Conservation (phyloP, 1,284 basidiomycete genomes). For the Ustilago crameri region DNA sequence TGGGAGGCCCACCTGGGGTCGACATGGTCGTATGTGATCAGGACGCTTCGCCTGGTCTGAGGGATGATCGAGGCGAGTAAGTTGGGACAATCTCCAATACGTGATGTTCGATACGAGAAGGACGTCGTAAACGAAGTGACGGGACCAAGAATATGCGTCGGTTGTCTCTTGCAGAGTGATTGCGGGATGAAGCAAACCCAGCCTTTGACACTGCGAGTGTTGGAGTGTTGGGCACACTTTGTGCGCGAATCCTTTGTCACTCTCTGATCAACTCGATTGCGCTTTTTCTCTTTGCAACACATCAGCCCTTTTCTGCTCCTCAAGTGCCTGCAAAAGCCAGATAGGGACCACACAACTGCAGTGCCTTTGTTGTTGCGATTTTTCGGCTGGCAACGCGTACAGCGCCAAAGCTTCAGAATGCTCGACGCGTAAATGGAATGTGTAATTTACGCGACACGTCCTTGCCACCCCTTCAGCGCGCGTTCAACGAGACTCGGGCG, state of each 20-base stretch:
- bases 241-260: no score
- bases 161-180: no score
- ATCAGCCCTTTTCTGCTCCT: slow-evolving; percentile 5
- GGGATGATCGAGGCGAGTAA: no score
- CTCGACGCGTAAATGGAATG: slow-evolving; percentile 36
- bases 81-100: no score
- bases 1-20: slow-evolving; percentile 44
- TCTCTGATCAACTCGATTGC: no score
- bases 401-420: slow-evolving; percentile 9
- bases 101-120: no score
- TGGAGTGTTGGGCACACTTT: slow-evolving; percentile 12
- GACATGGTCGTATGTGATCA: slow-evolving; percentile 25
- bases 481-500: neutral
- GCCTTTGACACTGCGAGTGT: neutral
- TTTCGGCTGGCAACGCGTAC: slow-evolving; percentile 5
- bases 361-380: slow-evolving; percentile 14
- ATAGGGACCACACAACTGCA: slow-evolving; percentile 23
- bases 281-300: no score
- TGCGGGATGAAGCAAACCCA: no score
- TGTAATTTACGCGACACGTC: slow-evolving; percentile 44
- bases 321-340: slow-evolving; percentile 8
- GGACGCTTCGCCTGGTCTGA: no score
- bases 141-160: neutral
- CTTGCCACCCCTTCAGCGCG: neutral
- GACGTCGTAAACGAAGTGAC: neutral